Conservation (phyloP, 345 rosid species). For the Populus ilicifolia region DNA sequence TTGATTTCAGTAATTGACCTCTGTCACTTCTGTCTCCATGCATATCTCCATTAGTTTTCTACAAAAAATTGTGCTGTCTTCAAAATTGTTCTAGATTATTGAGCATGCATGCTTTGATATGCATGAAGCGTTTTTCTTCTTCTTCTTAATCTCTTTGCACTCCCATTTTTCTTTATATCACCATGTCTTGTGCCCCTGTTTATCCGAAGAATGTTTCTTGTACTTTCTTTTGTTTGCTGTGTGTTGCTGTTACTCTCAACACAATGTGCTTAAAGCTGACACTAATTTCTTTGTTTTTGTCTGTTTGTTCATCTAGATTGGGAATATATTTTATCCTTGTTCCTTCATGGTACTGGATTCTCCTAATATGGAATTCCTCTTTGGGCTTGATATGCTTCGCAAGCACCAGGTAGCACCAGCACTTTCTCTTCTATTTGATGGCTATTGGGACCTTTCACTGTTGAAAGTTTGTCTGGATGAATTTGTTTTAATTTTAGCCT, state of each 20-base stretch:
- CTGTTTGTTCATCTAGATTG: conserved; percentile 47
- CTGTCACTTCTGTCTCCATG: neutral
- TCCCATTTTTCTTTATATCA: neutral
- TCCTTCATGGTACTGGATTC: conserved; percentile 90
- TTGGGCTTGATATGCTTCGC: conserved; percentile 98
- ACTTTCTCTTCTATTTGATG: neutral
- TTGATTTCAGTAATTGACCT: neutral
- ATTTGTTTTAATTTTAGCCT: conserved; percentile 10
- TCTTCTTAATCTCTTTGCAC: neutral
- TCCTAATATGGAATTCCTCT: conserved; percentile 93
- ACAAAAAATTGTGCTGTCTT: neutral
- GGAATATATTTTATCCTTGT: conserved; percentile 84
- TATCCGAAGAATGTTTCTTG: neutral
- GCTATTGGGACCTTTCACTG: neutral
- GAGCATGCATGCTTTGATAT: neutral
- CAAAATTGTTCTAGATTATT: neutral
- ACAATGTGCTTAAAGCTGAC: conserved; percentile 1
- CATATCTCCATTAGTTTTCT: neutral
- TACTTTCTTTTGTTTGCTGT: neutral
- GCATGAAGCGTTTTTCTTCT: neutral
- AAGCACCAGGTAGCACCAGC: conserved; percentile 83
- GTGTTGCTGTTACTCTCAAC: neutral
- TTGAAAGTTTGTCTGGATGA: conserved; percentile 7
- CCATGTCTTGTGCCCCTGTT: neutral
- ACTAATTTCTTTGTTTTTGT: neutral